Base-by-base conservation (phyloP, 2,329 filamentous ascomycete species). In the Colletotrichum navitas region DNA sequence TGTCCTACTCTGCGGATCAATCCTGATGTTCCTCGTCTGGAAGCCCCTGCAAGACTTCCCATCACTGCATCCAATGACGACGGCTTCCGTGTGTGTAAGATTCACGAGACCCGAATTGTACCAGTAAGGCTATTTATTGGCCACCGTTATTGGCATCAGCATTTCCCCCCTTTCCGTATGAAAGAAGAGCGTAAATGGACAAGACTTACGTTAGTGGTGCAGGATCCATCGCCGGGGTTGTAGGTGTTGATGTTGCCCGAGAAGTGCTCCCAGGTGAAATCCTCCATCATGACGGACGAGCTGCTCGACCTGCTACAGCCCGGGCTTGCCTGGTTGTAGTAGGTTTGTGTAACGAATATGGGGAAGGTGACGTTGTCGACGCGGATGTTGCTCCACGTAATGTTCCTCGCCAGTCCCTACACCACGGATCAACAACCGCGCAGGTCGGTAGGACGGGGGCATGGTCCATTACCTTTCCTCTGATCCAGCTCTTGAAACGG, bases 301-400 rank as follows among this genome's bases (percentile, higher is more conserved):
- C 83, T 82, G 72, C 82, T 81, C 8, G 77, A 75, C n/a, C 81
- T 73, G 75, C 79, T 71, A 76, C 78, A 8, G 74, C 76, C 36
- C 73, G 77, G n/a, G 77, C 47, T 74, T 39, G 63, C 79, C 73
- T 85, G 82, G 66, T 85, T 80, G 71, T 76, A 75, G 74, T 85
- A 85, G 49, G 79, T 83, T 75, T 85, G 82, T 3, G 83, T 84
- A n/a, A 84, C 82, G 66, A 83, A 84, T 66, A 84, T 81, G 1
- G 83, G 83, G 72, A 85, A 85, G 0, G 83, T 81, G 39, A 85
- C 83, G 67, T 85, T 85, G 74, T 81, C 81, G 16, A 80, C 73
- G 7, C 81, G 75, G 63, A 85, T 82, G 71, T 85, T 83, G 63
- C 78, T 80, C 83, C 83, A 85, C 41, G 79, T 82, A 55, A 85